These are phyloP conservation scores for Plasmodium gaboni DNA, from an alignment of 169 alveolate genomes.

Conservation along the genomic window DNA sequence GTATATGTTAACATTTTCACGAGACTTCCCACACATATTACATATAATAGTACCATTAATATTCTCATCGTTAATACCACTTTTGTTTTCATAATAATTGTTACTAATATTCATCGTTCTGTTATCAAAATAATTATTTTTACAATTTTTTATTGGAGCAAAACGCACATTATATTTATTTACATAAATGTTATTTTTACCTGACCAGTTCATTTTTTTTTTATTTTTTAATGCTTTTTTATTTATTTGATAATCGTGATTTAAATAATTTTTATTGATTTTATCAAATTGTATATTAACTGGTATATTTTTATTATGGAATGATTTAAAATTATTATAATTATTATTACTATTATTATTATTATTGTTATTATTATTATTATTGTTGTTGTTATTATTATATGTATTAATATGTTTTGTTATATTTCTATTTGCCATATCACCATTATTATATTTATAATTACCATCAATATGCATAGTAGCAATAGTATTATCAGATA, in stretches of 20 bases:
- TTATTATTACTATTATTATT: neutral
- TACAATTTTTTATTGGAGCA: constrained; percentile 11
- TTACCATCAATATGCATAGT: constrained; percentile 73
- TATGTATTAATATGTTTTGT: constrained; percentile 9
- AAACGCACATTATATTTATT: constrained; percentile 27
- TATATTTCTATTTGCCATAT: neutral
- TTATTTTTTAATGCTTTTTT: constrained; percentile 26
- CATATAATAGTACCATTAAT: neutral
- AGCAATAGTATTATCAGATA: constrained; percentile 66
- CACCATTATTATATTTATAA: constrained; percentile 37
- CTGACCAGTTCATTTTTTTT: constrained; percentile 64
- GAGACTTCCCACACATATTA: neutral
- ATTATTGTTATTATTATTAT: neutral
- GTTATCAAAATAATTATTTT: constrained; percentile 35
- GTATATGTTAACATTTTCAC: neutral
- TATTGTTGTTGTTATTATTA: neutral
- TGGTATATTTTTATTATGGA: neutral
- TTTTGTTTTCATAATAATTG: constrained; percentile 7
- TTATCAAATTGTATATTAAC: neutral
- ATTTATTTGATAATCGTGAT: constrained; percentile 31
- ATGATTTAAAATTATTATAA: constrained; percentile 1
- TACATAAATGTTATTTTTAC: constrained; percentile 34
- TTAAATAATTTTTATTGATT: constrained; percentile 4
- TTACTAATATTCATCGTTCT: constrained; percentile 10
- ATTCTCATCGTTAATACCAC: neutral